Evolutionary conservation across 2,329 filamentous ascomycete genomes (phyloP).

Genomic region (Hawksworthiomyces lignivorus): DNA sequence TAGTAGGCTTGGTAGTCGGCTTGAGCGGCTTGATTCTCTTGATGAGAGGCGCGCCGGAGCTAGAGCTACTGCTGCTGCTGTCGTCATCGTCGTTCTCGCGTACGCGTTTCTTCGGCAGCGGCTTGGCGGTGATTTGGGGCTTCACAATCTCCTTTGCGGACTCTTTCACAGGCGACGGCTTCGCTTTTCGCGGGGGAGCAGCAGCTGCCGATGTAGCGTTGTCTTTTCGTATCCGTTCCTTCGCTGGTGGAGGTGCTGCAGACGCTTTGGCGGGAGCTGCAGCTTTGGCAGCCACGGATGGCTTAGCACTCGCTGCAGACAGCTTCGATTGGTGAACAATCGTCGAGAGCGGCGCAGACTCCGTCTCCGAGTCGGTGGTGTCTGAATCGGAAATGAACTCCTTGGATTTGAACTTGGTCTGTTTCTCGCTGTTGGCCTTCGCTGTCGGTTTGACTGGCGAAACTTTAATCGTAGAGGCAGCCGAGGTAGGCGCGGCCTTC

Average conservation of each 20-base stretch:
- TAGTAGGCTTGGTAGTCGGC: conserved; percentile 7
- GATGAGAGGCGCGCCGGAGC: conserved; percentile 49
- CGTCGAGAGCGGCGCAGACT: conserved; percentile 20
- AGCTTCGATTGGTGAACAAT: conserved; percentile 19
- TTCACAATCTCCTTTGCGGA: conserved; percentile 12
- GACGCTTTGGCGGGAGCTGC: conserved; percentile 1
- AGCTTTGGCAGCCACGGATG: conserved; percentile 14
- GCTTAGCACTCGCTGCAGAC: conserved; percentile 1
- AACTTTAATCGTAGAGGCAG: conserved; percentile 22
- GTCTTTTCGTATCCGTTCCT: conserved; percentile 12
- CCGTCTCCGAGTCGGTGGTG: conserved; percentile 40
- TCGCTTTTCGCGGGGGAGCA: conserved; percentile 13
- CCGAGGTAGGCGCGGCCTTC: conserved; percentile 20
- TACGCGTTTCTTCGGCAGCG: conserved; percentile 41
- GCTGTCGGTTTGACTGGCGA: conserved; percentile 34
- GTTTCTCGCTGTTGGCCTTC: conserved; percentile 30
- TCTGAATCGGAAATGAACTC: conserved; percentile 51
- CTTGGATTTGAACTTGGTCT: conserved; percentile 41
- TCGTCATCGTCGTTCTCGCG: conserved; percentile 45
- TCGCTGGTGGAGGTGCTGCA: conserved; percentile 2
- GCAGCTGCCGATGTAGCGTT: neutral
- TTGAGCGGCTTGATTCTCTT: conserved; percentile 45
- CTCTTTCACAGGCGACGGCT: conserved; percentile 12
- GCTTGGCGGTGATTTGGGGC: conserved; percentile 12
- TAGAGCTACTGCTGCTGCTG: conserved; percentile 51